A percentile compares a stretch with the other conserved stretches of the same genome.
Evolutionary conservation across 192 early-diverging fungal species (phyloP).

Genomic region (Piromyces finnis): DNA sequence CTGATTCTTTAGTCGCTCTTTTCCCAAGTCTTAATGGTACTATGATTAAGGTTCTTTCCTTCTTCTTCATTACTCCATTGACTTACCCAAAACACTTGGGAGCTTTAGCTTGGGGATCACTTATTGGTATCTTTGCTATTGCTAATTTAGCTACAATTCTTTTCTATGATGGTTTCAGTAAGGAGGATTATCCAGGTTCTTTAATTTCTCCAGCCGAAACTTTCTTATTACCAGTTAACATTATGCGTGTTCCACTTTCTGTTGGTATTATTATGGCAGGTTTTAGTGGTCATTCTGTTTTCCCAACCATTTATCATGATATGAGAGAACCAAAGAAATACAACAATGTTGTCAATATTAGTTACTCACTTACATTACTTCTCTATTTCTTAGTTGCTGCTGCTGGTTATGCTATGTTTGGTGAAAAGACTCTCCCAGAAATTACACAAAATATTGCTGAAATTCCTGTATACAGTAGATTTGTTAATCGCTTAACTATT

Average conservation of each 20-base stretch:
- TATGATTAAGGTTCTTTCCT: constrained; percentile 26
- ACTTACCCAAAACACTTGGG: constrained; percentile 21
- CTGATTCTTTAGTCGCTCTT: constrained; percentile 11
- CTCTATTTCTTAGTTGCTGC: constrained; percentile 30
- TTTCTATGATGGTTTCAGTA: constrained; percentile 31
- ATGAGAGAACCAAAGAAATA: constrained; percentile 31
- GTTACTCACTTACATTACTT: constrained; percentile 21
- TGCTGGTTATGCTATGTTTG: constrained; percentile 55
- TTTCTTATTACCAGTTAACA: constrained; percentile 19
- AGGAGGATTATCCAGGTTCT: constrained; percentile 24
- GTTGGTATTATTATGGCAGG: constrained; percentile 36
- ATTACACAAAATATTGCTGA: constrained; percentile 49
- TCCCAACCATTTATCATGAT: constrained; percentile 47
- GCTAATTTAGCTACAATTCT: constrained; percentile 28
- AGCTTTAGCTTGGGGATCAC: constrained; percentile 26
- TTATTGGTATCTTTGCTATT: constrained; percentile 38
- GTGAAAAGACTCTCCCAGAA: constrained; percentile 29
- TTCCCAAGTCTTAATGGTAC: constrained; percentile 10
- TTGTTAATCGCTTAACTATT: constrained; percentile 32
- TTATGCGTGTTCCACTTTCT: constrained; percentile 17
- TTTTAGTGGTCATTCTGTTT: constrained; percentile 46
- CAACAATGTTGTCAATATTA: constrained; percentile 25
- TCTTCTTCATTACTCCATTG: constrained; percentile 25
- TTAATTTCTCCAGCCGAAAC: constrained; percentile 31
- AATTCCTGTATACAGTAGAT: constrained; percentile 23